Evolutionary conservation across 1,139 yeast genomes (phyloP), one percentile per base, ranked within the genome.

Genomic region (Arxiozyma slooffiae): DNA sequence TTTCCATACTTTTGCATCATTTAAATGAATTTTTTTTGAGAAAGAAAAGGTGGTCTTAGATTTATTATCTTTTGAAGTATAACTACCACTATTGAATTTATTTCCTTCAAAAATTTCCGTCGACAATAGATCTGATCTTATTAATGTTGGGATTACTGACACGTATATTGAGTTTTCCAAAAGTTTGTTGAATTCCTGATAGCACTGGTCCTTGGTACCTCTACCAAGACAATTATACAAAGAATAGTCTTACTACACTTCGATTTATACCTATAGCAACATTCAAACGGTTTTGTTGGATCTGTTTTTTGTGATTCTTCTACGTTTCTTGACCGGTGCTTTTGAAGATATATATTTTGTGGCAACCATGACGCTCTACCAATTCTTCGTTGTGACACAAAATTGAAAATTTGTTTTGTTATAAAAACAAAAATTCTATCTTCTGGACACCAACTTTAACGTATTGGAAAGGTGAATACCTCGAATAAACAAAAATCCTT

Each of bases 181-280:
- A 9, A 30, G 46, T 48, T 54, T 55, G 26, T 49, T 47, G 43
- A 58, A 58, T 5, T 61, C 62, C 50, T 61, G 60, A 2, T 53
- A 36, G 43, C 65, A 61, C 17, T 53, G 49, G 18, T 51, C 49
- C 1, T 47, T 44, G 6, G 48, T 46, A 4, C 49, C 49, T 18
- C 51, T 38, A 7, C 49, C 18, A 3, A 34, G 21, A 41, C 66
- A 62, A n/a, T 55, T 57, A 7, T 50, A 44, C 66, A 62, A 0
- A 65, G 65, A 7, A 30, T 41, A 4, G 42, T 51, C 36, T 55
- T 60, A 46, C 59, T 53, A 48, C 65, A 62, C 47, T 55, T 57
- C 30, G 60, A 48, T 51, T 62, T 62, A 45, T 58, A 62, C 9
- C 49, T 50, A 50, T 62, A 62, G 43, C 66, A 62, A 46, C 57